Base-by-base conservation (phyloP, 2,329 filamentous ascomycete species). In the Aspergillus cejpii region DNA sequence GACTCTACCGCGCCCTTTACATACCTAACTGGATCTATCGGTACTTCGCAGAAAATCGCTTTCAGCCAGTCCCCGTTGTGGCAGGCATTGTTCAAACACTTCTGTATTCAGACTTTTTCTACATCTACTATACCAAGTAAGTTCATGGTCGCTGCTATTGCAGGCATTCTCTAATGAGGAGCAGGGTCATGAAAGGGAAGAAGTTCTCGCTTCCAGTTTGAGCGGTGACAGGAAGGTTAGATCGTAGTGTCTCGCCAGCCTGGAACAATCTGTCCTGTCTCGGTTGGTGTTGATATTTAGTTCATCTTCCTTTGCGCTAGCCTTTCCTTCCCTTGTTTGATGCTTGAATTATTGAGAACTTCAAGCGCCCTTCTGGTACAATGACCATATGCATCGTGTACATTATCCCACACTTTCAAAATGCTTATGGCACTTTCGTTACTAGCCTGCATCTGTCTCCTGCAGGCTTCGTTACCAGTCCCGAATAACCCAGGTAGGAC, bases 1-100 rank as follows among this genome's bases (percentile, higher is more conserved):
- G 92, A 26, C 74, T 84, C 51, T 98, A 98, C 74, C 79, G 92
- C 45, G 87, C 90, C 3, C 76, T 98, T 45, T 98, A 98, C 71
- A 98, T 98, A 57, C 92, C 92, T 55, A 98, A 98, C 73, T 98
- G 92, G 92, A 82, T 97, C 60, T 97, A 87, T 71, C 78, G 92
- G 44, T 97, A 91, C 71, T 79, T 86, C 57, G 77, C 79, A 41
- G 89, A 95, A 67, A 74, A 79, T 40, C 84, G 88, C 66, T 85
- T 84, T 57, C 90, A 97, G 65, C 86, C 83, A 53, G 94, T 96
- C 56, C 85, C 90, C 15, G 84, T 96, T 41, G 64, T 92, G 51
- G 92, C 94, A 3, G 92, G 92, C 10, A 78, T 97, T 44, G 73
- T 97, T 53, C 92, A 98, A 76, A 98, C 92, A 0, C 72, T 98